Percentiles rank a stretch among this genome's conserved stretches.
Conservation (phyloP, 768 basidiomycete genomes). For the Mycena maculata region DNA sequence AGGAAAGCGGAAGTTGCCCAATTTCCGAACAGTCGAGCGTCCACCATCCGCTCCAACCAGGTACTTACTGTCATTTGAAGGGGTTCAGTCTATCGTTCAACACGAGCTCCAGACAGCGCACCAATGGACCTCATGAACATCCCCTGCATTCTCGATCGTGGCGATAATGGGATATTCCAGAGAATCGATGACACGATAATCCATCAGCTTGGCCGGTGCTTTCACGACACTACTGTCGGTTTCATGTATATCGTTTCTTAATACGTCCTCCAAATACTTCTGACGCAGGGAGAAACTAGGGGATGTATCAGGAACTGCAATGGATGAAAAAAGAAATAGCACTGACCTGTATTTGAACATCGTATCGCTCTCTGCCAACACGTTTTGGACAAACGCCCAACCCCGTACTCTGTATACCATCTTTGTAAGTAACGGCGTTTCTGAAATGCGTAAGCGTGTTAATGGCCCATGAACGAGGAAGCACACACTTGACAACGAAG, state of each 20-base stretch:
- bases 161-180: conserved; percentile 10
- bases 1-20: conserved; percentile 28
- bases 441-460: neutral
- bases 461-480: neutral
- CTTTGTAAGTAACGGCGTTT: neutral
- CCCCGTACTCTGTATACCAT: neutral
- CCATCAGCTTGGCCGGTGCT: neutral
- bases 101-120: too few relatives aligned
- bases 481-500: conserved; percentile 2
- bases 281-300: neutral
- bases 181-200: conserved; percentile 1
- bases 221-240: neutral
- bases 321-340: neutral
- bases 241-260: neutral
- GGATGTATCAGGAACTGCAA: neutral
- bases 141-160: neutral
- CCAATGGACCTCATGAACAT: conserved; percentile 1
- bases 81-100: too few relatives aligned
- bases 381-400: conserved; percentile 7
- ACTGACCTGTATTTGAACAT: conserved; percentile 7
- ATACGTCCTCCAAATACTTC: conserved; percentile 9
- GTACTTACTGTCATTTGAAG: too few relatives aligned
- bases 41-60: conserved; percentile 29
- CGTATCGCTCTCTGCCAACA: neutral
- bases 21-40: conserved; percentile 29